Evolutionary conservation across 441 rosid species (phyloP).

Genomic region (Adansonia rubrostipa): DNA sequence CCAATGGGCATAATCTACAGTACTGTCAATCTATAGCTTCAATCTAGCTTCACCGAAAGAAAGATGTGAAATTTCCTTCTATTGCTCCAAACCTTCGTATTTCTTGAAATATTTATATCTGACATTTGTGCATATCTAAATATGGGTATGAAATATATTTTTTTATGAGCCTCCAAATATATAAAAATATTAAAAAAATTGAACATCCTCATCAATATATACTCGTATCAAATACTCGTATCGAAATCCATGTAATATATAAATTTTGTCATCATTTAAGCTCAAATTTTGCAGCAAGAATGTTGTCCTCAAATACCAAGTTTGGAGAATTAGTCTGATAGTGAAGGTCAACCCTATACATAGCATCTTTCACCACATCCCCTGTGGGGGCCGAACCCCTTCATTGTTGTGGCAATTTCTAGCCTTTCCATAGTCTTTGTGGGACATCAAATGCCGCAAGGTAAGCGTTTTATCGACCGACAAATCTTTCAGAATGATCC

Average conservation of each 20-base stretch:
- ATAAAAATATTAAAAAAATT: no score
- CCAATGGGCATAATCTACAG: constrained; percentile 12
- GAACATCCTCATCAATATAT: no score
- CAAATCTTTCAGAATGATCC: constrained; percentile 18
- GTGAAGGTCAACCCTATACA: constrained; percentile 18
- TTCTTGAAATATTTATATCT: no score
- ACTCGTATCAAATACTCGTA: no score
- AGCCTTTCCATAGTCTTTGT: constrained; percentile 1
- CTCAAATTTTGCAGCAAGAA: constrained; percentile 8
- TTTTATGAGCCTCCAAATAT: no score
- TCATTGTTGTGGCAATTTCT: constrained; percentile 14
- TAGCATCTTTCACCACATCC: constrained; percentile 13
- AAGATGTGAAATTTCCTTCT: background rate
- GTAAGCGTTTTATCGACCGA: constrained; percentile 17
- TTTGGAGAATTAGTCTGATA: background rate
- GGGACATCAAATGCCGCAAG: constrained; percentile 12
- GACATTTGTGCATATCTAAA: no score
- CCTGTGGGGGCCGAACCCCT: constrained; percentile 9
- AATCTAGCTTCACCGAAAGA: constrained; percentile 10
- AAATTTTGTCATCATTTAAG: background rate
- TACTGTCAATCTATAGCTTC: constrained; percentile 14
- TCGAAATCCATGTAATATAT: no score
- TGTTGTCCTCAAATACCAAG: constrained; percentile 17
- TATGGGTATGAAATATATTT: no score
- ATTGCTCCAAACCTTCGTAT: no score